phyloP scores from a whole-genome alignment of 108 stramenopile species.

The Pseudonitzschia delicatissima region DNA sequence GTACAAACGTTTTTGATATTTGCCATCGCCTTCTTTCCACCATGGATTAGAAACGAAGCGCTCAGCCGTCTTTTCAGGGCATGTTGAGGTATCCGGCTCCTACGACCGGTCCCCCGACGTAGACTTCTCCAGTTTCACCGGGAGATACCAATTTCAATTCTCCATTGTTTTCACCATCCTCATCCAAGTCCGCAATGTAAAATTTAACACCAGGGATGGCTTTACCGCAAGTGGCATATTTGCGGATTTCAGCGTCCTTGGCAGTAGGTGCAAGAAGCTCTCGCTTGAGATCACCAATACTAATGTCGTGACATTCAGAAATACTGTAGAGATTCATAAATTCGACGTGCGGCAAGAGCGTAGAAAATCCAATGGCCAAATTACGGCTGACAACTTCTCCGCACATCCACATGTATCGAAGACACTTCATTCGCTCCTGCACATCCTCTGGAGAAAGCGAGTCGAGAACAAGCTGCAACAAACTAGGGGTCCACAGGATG shows the following conservation, averaged over 20 bases:
- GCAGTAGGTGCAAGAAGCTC: not conserved
- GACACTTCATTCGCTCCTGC: constrained; percentile 28
- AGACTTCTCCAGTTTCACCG: constrained; percentile 50
- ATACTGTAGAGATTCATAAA: constrained; percentile 73
- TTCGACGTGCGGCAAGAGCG: constrained; percentile 40
- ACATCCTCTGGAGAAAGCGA: constrained; percentile 37
- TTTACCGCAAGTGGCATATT: constrained; percentile 43
- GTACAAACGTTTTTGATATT: constrained; percentile 46
- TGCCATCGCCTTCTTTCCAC: not conserved
- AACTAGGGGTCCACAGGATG: constrained; percentile 70
- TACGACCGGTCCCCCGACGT: constrained; percentile 69
- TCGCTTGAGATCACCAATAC: constrained; percentile 41
- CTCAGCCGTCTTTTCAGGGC: constrained; percentile 65
- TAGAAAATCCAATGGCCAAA: constrained; percentile 34
- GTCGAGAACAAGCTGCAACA: constrained; percentile 65
- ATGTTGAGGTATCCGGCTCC: constrained; percentile 75
- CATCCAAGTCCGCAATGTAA: constrained; percentile 49
- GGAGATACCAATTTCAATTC: constrained; percentile 32
- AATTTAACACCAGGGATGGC: constrained; percentile 33
- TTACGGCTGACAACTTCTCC: constrained; percentile 76
- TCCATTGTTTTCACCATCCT: constrained; percentile 19
- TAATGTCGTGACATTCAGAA: constrained; percentile 75
- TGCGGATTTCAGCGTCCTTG: constrained; percentile 30
- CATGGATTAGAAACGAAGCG: constrained; percentile 55
- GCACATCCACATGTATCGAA: constrained; percentile 40